Evolutionary conservation across 1,284 basidiomycete genomes (phyloP).

Genomic region (Pulveroboletus sp.): DNA sequence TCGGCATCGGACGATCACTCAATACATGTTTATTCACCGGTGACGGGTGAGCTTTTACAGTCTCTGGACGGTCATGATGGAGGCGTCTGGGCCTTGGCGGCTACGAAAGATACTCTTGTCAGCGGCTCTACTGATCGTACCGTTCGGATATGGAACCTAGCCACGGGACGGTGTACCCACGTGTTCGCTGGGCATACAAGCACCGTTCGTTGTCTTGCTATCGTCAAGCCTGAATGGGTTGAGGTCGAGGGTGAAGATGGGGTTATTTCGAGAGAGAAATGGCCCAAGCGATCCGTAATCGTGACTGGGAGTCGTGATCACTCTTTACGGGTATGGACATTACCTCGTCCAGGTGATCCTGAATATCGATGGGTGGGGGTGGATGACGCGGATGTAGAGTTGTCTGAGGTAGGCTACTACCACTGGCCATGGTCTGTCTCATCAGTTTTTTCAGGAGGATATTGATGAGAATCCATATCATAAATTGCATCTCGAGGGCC

Average conservation of each 20-base stretch:
- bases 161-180: conserved; percentile 79
- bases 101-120: conserved; percentile 83
- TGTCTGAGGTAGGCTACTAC: conserved; percentile 58
- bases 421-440: conserved; percentile 2
- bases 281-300: conserved; percentile 85
- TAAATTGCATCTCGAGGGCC: conserved; percentile 80
- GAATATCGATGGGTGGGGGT: conserved; percentile 73
- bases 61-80: conserved; percentile 89
- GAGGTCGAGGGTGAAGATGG: conserved; percentile 66
- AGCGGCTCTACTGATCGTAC: conserved; percentile 94
- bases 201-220: conserved; percentile 88
- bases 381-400: conserved; percentile 68
- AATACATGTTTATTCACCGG: conserved; percentile 87
- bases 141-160: conserved; percentile 90
- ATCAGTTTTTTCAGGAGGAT: conserved; percentile 50
- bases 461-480: conserved; percentile 90
- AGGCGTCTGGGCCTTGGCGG: conserved; percentile 92
- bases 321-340: conserved; percentile 86
- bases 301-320: conserved; percentile 94
- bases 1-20: conserved; percentile 93
- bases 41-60: conserved; percentile 72
- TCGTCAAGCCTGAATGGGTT: conserved; percentile 83
- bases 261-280: conserved; percentile 63
- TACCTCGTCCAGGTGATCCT: conserved; percentile 77
- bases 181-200: conserved; percentile 93